phyloP scores from a whole-genome alignment of 1,139 yeast species.

The Entelexis sorbosivorans region DNA sequence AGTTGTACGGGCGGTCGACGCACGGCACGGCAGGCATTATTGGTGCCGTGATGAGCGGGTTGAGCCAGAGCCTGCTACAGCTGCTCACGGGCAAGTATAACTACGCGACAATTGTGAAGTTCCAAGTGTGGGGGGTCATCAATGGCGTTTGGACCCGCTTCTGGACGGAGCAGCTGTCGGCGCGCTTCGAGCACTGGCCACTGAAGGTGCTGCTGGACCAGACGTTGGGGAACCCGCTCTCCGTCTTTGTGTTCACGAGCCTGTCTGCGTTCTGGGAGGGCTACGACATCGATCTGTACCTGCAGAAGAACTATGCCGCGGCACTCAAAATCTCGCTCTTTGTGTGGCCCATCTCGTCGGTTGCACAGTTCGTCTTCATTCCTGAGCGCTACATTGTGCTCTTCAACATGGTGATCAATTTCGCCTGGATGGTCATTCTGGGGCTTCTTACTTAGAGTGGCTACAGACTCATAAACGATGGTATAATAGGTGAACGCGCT shows the following conservation, averaged over 20 bases:
- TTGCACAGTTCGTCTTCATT: constrained; percentile 28
- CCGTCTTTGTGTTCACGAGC: constrained; percentile 28
- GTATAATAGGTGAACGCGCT: no score
- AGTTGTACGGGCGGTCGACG: constrained; percentile 24
- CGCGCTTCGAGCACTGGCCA: constrained; percentile 22
- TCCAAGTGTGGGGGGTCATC: constrained; percentile 33
- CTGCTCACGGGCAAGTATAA: constrained; percentile 23
- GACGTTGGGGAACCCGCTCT: constrained; percentile 30
- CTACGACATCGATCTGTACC: constrained; percentile 28
- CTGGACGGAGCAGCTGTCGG: constrained; percentile 31
- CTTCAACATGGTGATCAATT: constrained; percentile 29
- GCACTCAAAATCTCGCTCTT: constrained; percentile 29
- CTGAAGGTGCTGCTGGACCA: constrained; percentile 30
- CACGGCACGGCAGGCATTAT: constrained; percentile 31
- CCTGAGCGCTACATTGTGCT: constrained; percentile 29
- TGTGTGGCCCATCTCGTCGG: constrained; percentile 33
- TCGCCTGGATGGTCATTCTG: constrained; percentile 31
- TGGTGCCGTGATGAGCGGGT: constrained; percentile 29
- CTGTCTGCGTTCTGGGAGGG: constrained; percentile 33
- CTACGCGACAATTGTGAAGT: constrained; percentile 26
- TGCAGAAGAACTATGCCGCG: constrained; percentile 26
- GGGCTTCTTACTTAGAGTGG: constrained; percentile 24
- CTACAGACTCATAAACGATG: no score
- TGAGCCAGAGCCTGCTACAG: constrained; percentile 31
- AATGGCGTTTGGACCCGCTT: constrained; percentile 33